Evolutionary conservation across 2,329 filamentous ascomycete species (phyloP), one percentile per base, ranked within the genome.

Genomic region (Corinectria fuckeliana): DNA sequence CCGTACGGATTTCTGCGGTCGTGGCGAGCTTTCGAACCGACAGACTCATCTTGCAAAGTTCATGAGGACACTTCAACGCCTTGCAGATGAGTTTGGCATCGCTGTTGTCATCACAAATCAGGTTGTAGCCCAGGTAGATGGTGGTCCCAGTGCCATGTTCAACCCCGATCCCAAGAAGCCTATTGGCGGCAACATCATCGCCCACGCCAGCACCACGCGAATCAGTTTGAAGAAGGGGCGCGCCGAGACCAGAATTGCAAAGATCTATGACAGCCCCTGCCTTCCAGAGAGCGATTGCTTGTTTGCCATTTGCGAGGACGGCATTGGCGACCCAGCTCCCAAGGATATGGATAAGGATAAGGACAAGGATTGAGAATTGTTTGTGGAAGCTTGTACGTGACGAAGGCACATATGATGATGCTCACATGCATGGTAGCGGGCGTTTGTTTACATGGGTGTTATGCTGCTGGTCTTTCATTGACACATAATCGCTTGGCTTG

Each of bases 121-220:
- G 76, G 95, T 99, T 26, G 96, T 99, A 38, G 95, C 95, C 9
- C 96, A 99, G 76, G 95, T 99, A 8, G 95, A 99, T 73, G 95
- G 95, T 63, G 95, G 95, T 3, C 93, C 94, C 26, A 94, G 91
- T 72, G 89, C 94, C 62, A 99, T 99, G 95, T 99, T 97, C 82
- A 99, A 99, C 69, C 95, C 96, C 0, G 96, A 99, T 72, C 95
- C 95, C 7, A 99, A 99, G 85, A 99, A 99, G 77, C 95, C 95
- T 0, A 97, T 99, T 74, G 95, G 95, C 68, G 95, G 95, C 65
- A 98, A 99, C 77, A 99, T 99, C 67, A 98, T 99, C 74, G 95
- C 96, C 3, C 95, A 99, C 76, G 93, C 95, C 51, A 97, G 92
- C 72, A 99, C 95, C 1, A 99, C 95, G 2, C 85, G 95, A 72